Conservation (phyloP, 2,329 filamentous ascomycete species). For the Lasiodiplodia gonubiensis region DNA sequence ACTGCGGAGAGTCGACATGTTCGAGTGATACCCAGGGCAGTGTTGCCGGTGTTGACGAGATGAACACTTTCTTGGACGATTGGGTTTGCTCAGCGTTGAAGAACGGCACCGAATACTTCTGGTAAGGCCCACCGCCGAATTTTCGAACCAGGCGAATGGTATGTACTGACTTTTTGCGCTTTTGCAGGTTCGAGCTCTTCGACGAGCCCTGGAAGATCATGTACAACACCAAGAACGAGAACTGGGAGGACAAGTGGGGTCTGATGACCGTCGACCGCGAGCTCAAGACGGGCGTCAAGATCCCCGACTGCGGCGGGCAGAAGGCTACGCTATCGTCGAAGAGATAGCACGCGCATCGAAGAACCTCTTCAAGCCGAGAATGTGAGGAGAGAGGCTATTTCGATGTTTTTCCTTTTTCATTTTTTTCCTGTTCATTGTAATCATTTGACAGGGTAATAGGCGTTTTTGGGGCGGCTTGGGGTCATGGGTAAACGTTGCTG, state of each 20-base stretch:
- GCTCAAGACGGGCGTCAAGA: slow-evolving; percentile 80
- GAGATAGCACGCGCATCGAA: not conserved
- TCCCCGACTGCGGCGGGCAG: slow-evolving; percentile 74
- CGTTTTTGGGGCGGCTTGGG: too few species aligned
- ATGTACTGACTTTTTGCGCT: not conserved
- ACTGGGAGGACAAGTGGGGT: slow-evolving; percentile 97
- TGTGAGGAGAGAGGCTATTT: not conserved
- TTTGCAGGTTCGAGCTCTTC: slow-evolving; percentile 80
- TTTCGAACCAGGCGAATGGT: not conserved
- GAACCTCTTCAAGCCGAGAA: not conserved
- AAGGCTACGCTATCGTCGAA: slow-evolving; percentile 31
- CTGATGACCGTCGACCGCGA: slow-evolving; percentile 85
- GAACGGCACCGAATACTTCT: slow-evolving; percentile 92
- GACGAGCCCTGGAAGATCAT: slow-evolving; percentile 92
- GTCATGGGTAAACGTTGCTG: too few species aligned
- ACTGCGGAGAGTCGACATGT: slow-evolving; percentile 72
- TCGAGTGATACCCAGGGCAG: slow-evolving; percentile 62
- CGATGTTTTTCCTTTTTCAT: too few species aligned
- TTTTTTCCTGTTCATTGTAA: too few species aligned
- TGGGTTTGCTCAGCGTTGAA: slow-evolving; percentile 82
- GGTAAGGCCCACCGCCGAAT: slow-evolving; percentile 61
- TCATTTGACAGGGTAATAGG: too few species aligned
- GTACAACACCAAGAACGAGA: slow-evolving; percentile 65
- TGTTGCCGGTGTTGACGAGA: slow-evolving; percentile 76
- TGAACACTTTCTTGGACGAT: slow-evolving; percentile 84